Evolutionary conservation across 129 eudicot species (phyloP).

Genomic region (Helianthus annuus): HanXRQr2.0-SUNRISE NC_035436.2:12776811-12777310

Average conservation of each 20-base stretch:
- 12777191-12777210: conserved; percentile 11
- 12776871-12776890: conserved; percentile 9
- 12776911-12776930: neutral
- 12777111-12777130: too few species aligned
- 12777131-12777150: too few species aligned
- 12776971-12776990: too few species aligned
- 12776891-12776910: neutral
- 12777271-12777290: conserved; percentile 21
- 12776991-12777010: too few species aligned
- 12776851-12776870: conserved; percentile 2
- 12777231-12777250: conserved; percentile 12
- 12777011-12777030: too few species aligned
- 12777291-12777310: conserved; percentile 24
- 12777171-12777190: conserved; percentile 8
- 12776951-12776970: too few species aligned
- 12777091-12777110: too few species aligned
- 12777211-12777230: conserved; percentile 17
- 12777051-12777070: too few species aligned
- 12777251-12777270: conserved; percentile 11
- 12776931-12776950: too few species aligned
- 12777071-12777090: too few species aligned
- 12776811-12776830: neutral
- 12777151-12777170: too few species aligned
- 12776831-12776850: conserved; percentile 15
- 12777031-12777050: too few species aligned